phyloP scores from a whole-genome alignment of 75 land plant species.

The Selaginella tamariscina region DNA sequence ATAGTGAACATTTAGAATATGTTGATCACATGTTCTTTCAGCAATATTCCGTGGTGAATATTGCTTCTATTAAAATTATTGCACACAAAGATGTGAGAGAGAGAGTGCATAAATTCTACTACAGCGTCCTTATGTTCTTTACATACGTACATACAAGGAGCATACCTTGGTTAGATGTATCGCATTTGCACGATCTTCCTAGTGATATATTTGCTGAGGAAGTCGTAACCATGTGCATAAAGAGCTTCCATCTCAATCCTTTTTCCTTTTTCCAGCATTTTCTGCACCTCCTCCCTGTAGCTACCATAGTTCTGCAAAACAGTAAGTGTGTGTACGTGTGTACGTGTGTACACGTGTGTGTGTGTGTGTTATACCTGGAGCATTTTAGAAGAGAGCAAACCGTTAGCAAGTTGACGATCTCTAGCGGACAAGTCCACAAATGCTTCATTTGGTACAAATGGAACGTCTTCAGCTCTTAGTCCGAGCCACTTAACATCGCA shows the following conservation, averaged over 20 bases:
- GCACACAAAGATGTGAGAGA: too few relatives aligned
- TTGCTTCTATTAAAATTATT: too few relatives aligned
- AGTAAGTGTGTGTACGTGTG: not conserved
- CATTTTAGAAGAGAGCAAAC: slow-evolving; percentile 56
- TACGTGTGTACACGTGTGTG: not conserved
- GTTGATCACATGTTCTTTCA: too few relatives aligned
- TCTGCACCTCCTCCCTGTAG: slow-evolving; percentile 49
- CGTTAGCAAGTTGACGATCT: slow-evolving; percentile 60
- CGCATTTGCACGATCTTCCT: slow-evolving; percentile 60
- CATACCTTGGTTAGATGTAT: slow-evolving; percentile 47
- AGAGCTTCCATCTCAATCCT: slow-evolving; percentile 82
- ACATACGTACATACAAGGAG: too few relatives aligned
- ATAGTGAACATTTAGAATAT: too few relatives aligned
- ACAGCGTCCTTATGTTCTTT: too few relatives aligned
- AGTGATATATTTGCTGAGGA: slow-evolving; percentile 51
- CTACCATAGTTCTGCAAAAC: slow-evolving; percentile 28
- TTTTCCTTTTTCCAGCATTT: slow-evolving; percentile 49
- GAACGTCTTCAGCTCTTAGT: slow-evolving; percentile 45
- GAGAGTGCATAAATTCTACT: too few relatives aligned
- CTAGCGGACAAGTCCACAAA: slow-evolving; percentile 35
- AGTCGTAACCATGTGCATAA: slow-evolving; percentile 70
- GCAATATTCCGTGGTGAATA: too few relatives aligned
- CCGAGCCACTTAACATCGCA: slow-evolving; percentile 97
- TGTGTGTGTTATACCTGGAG: slow-evolving; percentile 41
- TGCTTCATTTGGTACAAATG: slow-evolving; percentile 42